phyloP scores from a whole-genome alignment of 305 asterid species.

The Nicotiana rustica region DNA sequence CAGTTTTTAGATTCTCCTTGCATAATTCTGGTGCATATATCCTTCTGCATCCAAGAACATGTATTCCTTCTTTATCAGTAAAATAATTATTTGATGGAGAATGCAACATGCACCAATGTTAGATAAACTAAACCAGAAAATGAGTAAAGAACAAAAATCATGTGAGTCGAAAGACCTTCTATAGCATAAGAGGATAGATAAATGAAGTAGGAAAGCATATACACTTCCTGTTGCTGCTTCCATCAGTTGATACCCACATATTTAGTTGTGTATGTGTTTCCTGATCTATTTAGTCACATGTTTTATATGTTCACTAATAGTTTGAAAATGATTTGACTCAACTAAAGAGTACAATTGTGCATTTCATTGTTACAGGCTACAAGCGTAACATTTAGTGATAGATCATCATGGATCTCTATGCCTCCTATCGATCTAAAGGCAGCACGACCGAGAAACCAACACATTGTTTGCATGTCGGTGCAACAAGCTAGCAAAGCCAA shows the following conservation, averaged over 20 bases:
- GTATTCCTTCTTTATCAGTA: conserved; percentile 20
- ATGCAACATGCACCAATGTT: conserved; percentile 3
- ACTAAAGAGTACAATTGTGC: conserved; percentile 37
- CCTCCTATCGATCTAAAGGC: conserved; percentile 48
- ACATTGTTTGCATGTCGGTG: conserved; percentile 80
- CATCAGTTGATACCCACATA: neutral
- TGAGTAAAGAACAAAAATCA: conserved; percentile 14
- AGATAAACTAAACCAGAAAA: conserved; percentile 22
- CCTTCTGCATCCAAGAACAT: neutral
- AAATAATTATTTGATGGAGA: neutral
- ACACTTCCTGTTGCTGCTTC: neutral
- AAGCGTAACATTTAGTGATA: conserved; percentile 54
- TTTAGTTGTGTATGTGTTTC: neutral
- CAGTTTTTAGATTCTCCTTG: neutral
- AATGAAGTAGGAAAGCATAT: neutral
- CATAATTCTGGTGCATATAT: conserved; percentile 6
- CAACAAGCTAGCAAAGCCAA: conserved; percentile 80
- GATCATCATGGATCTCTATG: conserved; percentile 48
- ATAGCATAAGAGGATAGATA: neutral
- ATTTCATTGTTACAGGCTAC: conserved; percentile 54
- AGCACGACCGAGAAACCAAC: conserved; percentile 43
- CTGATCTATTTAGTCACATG: conserved; percentile 1
- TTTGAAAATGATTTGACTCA: neutral
- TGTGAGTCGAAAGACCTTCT: neutral
- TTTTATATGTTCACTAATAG: neutral